Percentiles rank a stretch among this genome's conserved stretches.
Evolutionary conservation across 345 rosid species (phyloP).

Genomic region (Microthlaspi erraticum): DNA sequence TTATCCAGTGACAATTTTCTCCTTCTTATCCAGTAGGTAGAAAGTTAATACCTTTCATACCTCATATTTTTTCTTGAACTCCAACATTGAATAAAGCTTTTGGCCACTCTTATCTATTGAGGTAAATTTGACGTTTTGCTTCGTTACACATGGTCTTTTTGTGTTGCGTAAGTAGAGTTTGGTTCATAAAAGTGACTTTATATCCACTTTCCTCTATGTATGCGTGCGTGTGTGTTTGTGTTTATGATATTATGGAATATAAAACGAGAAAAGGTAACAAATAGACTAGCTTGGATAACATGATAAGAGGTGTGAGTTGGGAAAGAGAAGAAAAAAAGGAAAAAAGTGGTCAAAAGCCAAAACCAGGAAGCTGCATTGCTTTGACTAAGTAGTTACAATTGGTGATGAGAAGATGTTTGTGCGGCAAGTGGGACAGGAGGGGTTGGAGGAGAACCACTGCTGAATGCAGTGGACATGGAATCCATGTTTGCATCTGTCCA

Average conservation of each 20-base stretch:
- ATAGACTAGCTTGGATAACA: conserved; percentile 17
- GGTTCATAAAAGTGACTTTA: not conserved
- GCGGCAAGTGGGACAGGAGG: conserved; percentile 85
- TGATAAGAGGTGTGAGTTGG: conserved; percentile 5
- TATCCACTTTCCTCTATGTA: not conserved
- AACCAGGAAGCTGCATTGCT: conserved; percentile 22
- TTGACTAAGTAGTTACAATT: conserved; percentile 17
- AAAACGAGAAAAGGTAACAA: conserved; percentile 10
- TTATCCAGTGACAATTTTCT: conserved; percentile 28
- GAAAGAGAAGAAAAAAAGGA: not conserved
- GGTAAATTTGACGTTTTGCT: conserved; percentile 14
- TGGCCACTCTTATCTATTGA: conserved; percentile 19
- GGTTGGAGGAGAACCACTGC: conserved; percentile 62
- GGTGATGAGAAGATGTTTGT: conserved; percentile 44
- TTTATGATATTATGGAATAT: conserved; percentile 6
- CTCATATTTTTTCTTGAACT: conserved; percentile 12
- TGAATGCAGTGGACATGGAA: conserved; percentile 74
- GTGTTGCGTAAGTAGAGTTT: not conserved
- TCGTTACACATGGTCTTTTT: not conserved
- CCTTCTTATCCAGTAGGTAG: conserved; percentile 33
- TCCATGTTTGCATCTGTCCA: conserved; percentile 71
- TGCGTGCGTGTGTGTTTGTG: too few species aligned
- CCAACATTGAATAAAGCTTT: conserved; percentile 9
- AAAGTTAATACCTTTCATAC: conserved; percentile 6
- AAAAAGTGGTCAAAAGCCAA: conserved; percentile 4